Conservation (phyloP, 2,329 filamentous ascomycete genomes). For the Colletotrichum siamense region DNA sequence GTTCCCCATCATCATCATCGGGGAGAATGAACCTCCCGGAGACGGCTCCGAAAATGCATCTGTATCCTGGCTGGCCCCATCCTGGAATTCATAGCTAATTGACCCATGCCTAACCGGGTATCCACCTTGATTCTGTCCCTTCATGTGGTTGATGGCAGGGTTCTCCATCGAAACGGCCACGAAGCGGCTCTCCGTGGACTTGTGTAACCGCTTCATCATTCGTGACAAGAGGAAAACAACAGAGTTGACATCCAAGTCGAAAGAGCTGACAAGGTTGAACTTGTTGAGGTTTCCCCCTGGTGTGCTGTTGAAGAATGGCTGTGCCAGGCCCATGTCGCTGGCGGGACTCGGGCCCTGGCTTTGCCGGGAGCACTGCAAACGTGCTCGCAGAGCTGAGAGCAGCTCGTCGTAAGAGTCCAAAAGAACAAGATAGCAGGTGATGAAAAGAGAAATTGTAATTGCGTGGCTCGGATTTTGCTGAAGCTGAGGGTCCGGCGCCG, state of each 20-base stretch:
- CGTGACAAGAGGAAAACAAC: constrained; percentile 9
- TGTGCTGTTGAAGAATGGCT: background rate
- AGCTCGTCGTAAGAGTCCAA: constrained; percentile 11
- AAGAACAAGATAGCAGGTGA: constrained; percentile 10
- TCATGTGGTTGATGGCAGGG: background rate
- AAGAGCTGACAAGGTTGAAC: background rate
- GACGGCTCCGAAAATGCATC: background rate
- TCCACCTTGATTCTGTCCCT: background rate
- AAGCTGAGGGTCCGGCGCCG: background rate
- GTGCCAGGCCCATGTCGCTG: background rate
- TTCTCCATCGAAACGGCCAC: background rate
- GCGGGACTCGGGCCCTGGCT: constrained; percentile 8
- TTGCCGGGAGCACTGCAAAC: constrained; percentile 9
- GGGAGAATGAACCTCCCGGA: background rate
- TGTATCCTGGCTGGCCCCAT: background rate
- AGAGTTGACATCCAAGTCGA: constrained; percentile 12
- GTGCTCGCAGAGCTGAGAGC: background rate
- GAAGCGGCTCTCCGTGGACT: constrained; percentile 9
- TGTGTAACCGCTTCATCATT: constrained; percentile 16
- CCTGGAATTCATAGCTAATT: constrained; percentile 5
- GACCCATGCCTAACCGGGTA: background rate
- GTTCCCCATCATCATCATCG: constrained; percentile 3
- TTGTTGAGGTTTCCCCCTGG: background rate
- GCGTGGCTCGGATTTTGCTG: background rate
- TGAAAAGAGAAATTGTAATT: constrained; percentile 7